These are phyloP conservation scores for Ustulina deusta DNA, from an alignment of 2,329 filamentous ascomycete species.

Conservation along the genomic window DNA sequence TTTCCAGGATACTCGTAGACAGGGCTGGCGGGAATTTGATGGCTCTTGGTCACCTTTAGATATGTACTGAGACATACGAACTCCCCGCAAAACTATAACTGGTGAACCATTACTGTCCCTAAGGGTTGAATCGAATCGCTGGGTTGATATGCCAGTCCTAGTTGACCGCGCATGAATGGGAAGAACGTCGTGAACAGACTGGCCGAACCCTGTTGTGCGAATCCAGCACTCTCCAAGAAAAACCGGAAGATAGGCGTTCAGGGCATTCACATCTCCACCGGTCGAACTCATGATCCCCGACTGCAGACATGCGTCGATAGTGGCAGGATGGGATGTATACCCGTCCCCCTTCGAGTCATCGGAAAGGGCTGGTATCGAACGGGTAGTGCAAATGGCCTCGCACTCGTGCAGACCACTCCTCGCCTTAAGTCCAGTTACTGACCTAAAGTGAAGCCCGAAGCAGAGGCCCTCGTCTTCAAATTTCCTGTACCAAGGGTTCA, in stretches of 20 bases:
- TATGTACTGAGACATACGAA: not conserved
- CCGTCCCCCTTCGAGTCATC: no score
- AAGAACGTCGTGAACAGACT: no score
- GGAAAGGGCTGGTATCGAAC: no score
- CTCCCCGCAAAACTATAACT: not conserved
- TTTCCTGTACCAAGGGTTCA: constrained; percentile 37
- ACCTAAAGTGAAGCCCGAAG: constrained; percentile 16
- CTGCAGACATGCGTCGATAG: constrained; percentile 19
- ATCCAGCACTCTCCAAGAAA: no score
- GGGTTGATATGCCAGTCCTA: not conserved
- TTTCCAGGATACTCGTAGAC: constrained; percentile 18
- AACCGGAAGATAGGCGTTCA: constrained; percentile 11
- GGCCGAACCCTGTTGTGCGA: no score
- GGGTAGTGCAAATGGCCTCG: no score
- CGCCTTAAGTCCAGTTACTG: constrained; percentile 22
- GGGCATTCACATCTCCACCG: not conserved
- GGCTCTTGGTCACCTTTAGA: no score
- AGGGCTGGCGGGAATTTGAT: constrained; percentile 11
- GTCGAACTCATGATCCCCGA: not conserved
- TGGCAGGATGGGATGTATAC: constrained; percentile 22
- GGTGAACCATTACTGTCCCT: not conserved
- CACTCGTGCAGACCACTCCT: not conserved
- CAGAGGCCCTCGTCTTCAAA: not conserved
- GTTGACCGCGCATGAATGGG: not conserved
- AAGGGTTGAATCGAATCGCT: not conserved